Conservation (phyloP, 208 protist species). For the Histomonas meleagridis region DNA sequence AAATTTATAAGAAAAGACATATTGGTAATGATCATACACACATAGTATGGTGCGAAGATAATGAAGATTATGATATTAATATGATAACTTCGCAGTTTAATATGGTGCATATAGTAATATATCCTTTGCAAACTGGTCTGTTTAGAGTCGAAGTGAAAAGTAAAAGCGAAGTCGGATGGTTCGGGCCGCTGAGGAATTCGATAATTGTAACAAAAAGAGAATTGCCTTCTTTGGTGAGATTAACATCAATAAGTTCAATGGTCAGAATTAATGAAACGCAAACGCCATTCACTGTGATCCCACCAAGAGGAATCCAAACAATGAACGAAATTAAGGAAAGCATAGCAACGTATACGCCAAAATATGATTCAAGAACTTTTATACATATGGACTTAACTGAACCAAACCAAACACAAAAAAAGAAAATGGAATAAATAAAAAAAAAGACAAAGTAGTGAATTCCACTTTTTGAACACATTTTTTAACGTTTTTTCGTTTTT, state of each 20-base stretch:
- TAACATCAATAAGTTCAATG: not conserved
- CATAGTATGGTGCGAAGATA: not conserved
- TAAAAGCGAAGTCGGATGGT: not conserved
- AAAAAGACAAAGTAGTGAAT: too few species aligned
- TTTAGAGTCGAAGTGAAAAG: not conserved
- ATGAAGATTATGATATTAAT: not conserved
- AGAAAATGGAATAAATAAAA: too few species aligned
- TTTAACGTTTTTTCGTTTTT: too few species aligned
- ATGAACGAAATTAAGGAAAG: too few species aligned
- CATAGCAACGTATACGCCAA: too few species aligned
- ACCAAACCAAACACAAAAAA: too few species aligned
- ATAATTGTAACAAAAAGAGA: not conserved
- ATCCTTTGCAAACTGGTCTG: not conserved
- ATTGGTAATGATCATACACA: conserved; percentile 31
- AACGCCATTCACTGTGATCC: too few species aligned
- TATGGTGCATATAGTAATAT: not conserved
- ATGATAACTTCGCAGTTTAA: conserved; percentile 22
- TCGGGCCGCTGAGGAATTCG: not conserved
- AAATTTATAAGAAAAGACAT: not conserved
- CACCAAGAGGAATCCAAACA: too few species aligned
- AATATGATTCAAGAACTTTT: too few species aligned
- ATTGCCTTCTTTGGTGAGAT: conserved; percentile 1
- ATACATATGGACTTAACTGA: too few species aligned
- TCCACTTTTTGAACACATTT: too few species aligned
- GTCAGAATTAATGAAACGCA: too few species aligned